These are phyloP conservation scores for Verbascum thapsus DNA, from an alignment of 257 asterid species.

Conservation along the genomic window DNA sequence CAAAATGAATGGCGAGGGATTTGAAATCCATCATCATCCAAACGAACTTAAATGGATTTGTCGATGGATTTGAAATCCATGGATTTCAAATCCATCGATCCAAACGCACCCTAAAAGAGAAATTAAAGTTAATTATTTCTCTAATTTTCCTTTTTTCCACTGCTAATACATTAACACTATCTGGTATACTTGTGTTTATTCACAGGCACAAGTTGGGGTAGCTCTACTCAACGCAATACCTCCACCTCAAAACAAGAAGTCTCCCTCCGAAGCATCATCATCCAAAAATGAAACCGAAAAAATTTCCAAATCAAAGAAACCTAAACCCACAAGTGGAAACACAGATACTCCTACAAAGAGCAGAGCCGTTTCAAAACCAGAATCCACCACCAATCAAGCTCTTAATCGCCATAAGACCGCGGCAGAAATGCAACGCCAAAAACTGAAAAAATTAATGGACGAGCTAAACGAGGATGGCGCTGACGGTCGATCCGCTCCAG, in stretches of 20 bases:
- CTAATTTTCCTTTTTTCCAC: no score
- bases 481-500: conserved; percentile 87
- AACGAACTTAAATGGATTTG: no score
- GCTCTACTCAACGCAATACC: conserved; percentile 92
- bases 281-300: conserved; percentile 55
- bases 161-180: no score
- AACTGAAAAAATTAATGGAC: conserved; percentile 44
- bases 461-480: conserved; percentile 75
- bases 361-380: conserved; percentile 46
- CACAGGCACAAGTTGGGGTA: no score
- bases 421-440: conserved; percentile 83
- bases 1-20: no score
- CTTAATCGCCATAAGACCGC: conserved; percentile 71
- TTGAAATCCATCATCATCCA: no score
- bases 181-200: no score
- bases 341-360: conserved; percentile 52
- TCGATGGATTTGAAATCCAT: no score
- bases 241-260: conserved; percentile 54
- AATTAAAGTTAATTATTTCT: no score
- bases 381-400: conserved; percentile 58
- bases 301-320: no score
- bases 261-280: conserved; percentile 59
- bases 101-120: not conserved
- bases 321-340: conserved; percentile 43
- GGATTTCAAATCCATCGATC: no score